Evolutionary conservation across 805 yeast genomes (phyloP).

Genomic region (Nakazawaea molendinolei): DNA sequence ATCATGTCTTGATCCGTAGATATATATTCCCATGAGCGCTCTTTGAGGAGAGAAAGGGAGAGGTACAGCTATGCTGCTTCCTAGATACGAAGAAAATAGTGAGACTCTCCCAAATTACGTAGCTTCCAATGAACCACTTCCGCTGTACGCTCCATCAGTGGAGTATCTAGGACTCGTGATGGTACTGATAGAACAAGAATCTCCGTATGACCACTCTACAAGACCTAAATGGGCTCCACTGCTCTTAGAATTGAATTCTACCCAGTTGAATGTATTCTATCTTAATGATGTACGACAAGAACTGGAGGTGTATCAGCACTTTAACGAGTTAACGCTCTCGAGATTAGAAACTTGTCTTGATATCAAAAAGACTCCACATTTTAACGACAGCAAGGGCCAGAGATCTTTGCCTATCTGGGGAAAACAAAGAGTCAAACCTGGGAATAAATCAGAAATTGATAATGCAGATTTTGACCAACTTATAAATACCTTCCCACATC

Average conservation of each 20-base stretch:
- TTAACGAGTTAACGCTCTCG: background rate
- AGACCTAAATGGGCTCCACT: conserved; percentile 4
- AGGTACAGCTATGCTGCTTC: too few relatives aligned
- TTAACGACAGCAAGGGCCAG: too few relatives aligned
- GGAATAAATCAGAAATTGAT: too few relatives aligned
- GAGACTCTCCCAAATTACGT: background rate
- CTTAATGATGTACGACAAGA: background rate
- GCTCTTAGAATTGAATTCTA: conserved; percentile 9
- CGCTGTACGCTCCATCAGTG: conserved; percentile 2
- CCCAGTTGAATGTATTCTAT: conserved; percentile 7
- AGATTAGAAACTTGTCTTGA: background rate
- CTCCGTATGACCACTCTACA: background rate
- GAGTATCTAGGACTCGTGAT: conserved; percentile 4
- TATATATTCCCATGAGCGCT: too few relatives aligned
- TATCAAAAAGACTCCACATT: background rate
- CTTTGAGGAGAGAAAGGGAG: too few relatives aligned
- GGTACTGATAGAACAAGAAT: background rate
- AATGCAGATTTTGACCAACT: too few relatives aligned
- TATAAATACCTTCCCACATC: too few relatives aligned
- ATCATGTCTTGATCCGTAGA: too few relatives aligned
- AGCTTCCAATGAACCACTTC: background rate
- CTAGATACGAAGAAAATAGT: too few relatives aligned
- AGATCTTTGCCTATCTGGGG: too few relatives aligned
- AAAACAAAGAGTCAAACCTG: too few relatives aligned
- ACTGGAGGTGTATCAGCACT: background rate